Base-by-base conservation (phyloP, 2,329 filamentous ascomycete species). In the Cladophialophora immunda region DNA sequence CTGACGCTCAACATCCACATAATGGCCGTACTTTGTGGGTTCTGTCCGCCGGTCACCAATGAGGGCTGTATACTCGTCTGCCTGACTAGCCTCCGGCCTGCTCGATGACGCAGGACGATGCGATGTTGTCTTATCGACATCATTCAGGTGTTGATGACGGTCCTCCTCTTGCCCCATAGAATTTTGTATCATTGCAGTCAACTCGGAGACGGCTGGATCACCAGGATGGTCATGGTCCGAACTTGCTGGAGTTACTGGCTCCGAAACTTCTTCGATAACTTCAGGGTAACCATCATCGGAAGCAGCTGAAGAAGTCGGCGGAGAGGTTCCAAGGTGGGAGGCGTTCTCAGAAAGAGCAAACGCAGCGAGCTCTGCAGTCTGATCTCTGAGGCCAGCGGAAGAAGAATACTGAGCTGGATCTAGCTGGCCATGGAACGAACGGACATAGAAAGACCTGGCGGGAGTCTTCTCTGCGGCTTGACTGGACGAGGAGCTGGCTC, bases 291-390 rank as follows among this genome's bases (percentile, higher is more conserved):
- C 68, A 64, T 70, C 71, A n/a, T 73, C 70, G 27, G 65, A 69
- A 27, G 55, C 36, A 3, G 60, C 41, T 22, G 61, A 50, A 19
- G 62, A 62, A 27, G 38, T 57, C 30, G 55, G 66, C 45, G 61
- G 66, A 61, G 67, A 68, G 66, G 67, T 71, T 17, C 64, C 70
- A 22, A 62, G 62, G 29, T 58, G 58, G 17, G 68, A 67, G 59
- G 66, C 58, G 41, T 60, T 71, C 47, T 91, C 88, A 45, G 90
- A 90, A 30, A 97, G 85, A 58, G 92, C 89, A 76, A 94, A 93
- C 19, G 88, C 92, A 52, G 93, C 93, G 64, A 97, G 84, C 79
- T 97, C 92, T 59, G 93, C 92, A 2, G 93, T 96, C 76, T 95
- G 90, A 79, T 95, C 90, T 70, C 93, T 90, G 47, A 97, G 90